These are phyloP conservation scores for Leptodermis oblonga DNA, from an alignment of 257 asterid genomes.

Conservation along the genomic window DNA sequence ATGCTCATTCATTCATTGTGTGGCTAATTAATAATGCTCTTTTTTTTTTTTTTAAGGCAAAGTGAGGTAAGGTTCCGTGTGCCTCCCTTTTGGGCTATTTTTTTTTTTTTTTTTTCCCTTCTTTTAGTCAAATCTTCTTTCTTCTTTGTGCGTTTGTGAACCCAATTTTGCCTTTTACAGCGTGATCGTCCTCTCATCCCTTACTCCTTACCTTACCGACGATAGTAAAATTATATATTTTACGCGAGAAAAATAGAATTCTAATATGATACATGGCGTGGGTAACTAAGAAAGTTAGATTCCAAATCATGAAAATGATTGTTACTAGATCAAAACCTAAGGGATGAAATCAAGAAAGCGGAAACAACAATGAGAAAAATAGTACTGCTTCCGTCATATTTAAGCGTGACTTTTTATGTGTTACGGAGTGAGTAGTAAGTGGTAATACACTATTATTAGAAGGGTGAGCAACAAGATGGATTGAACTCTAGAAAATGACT, in stretches of 20 bases:
- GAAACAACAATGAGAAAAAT: background rate
- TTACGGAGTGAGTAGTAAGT: no score
- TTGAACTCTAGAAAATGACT: constrained; percentile 2
- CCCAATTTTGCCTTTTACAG: constrained; percentile 12
- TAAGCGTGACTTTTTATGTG: no score
- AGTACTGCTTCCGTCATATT: no score
- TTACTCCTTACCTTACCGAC: constrained; percentile 2
- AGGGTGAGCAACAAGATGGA: no score
- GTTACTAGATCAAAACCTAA: no score
- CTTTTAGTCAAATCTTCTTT: constrained; percentile 26
- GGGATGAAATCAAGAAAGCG: background rate
- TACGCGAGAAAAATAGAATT: no score
- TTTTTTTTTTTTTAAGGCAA: background rate
- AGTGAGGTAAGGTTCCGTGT: constrained; percentile 3
- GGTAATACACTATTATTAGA: no score
- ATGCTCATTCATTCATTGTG: constrained; percentile 22
- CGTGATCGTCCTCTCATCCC: background rate
- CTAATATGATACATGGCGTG: no score
- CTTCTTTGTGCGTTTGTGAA: constrained; percentile 6
- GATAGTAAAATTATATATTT: no score
- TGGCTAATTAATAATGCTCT: constrained; percentile 16
- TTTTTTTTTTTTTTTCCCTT: background rate
- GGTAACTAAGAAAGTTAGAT: no score
- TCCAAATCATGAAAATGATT: no score
- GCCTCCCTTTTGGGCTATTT: constrained; percentile 14